Conservation (phyloP, 2,329 filamentous ascomycete species). For the Septoria linicola region DNA sequence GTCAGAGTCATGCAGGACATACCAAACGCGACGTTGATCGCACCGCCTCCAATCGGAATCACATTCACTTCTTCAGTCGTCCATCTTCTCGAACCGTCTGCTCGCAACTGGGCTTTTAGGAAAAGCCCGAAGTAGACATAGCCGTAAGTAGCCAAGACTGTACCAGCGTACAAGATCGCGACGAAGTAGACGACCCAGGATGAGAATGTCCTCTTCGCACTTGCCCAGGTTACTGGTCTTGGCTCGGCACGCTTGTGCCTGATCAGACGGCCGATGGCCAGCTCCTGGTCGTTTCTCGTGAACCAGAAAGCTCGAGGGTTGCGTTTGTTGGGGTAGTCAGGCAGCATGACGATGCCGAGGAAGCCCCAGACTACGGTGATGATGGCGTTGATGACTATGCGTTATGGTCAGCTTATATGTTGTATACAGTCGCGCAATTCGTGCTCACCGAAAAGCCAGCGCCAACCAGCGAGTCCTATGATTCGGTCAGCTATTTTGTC, state of each 20-base stretch:
- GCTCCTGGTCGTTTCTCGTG: conserved; percentile 42
- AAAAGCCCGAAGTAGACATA: conserved; percentile 50
- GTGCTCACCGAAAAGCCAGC: conserved; percentile 29
- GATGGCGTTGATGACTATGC: conserved; percentile 42
- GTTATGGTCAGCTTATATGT: no score
- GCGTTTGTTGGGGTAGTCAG: conserved; percentile 41
- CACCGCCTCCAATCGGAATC: conserved; percentile 51
- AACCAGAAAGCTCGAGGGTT: conserved; percentile 48
- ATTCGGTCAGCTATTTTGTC: no score
- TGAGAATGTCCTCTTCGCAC: conserved; percentile 46
- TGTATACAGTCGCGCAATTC: no score
- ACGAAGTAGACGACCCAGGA: conserved; percentile 50
- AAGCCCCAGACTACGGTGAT: conserved; percentile 40
- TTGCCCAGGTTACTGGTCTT: conserved; percentile 48
- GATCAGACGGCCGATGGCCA: conserved; percentile 47
- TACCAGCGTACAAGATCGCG: conserved; percentile 47
- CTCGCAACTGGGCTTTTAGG: conserved; percentile 42
- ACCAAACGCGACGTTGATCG: conserved; percentile 49
- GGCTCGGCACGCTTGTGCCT: conserved; percentile 49
- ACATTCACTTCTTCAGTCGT: conserved; percentile 48
- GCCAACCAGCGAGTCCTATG: conserved; percentile 39
- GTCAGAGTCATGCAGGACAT: no score
- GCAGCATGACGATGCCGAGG: conserved; percentile 39
- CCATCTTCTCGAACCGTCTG: conserved; percentile 48
- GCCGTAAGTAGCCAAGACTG: conserved; percentile 49